Conservation (phyloP, 108 stramenopile genomes). For the Craspedostauros australis region DNA sequence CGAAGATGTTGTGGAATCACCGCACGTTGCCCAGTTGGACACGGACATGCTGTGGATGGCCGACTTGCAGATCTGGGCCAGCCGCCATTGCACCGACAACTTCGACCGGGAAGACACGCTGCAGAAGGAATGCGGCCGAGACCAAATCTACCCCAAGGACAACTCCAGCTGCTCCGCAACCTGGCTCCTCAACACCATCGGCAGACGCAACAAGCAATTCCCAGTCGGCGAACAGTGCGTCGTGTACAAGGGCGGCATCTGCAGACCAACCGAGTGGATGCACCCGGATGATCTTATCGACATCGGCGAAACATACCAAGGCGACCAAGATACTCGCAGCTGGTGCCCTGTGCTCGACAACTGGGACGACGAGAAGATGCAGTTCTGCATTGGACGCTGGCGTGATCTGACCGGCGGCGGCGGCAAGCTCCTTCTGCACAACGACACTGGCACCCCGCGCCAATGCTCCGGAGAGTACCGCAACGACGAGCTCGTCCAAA, state of each 20-base stretch:
- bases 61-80: conserved; percentile 32
- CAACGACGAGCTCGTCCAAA: conserved; percentile 18
- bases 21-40: conserved; percentile 26
- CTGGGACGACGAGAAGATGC: conserved; percentile 32
- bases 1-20: conserved; percentile 28
- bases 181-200: conserved; percentile 24
- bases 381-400: conserved; percentile 34
- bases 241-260: conserved; percentile 35
- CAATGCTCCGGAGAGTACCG: conserved; percentile 26
- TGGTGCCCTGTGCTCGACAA: conserved; percentile 32
- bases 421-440: conserved; percentile 12
- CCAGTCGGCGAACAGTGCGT: conserved; percentile 9
- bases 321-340: background rate
- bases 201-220: conserved; percentile 17
- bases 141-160: conserved; percentile 20
- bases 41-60: conserved; percentile 41
- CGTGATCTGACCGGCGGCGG: conserved; percentile 31
- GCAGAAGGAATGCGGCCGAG: conserved; percentile 23
- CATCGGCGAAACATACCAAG: background rate
- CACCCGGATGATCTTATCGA: conserved; percentile 8
- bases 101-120: conserved; percentile 25
- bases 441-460: conserved; percentile 17
- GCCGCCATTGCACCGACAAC: conserved; percentile 26
- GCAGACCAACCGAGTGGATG: conserved; percentile 28
- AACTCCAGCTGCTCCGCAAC: conserved; percentile 18